Conservation (phyloP, 140 eudicot species). For the Stevia rebaudiana region DNA sequence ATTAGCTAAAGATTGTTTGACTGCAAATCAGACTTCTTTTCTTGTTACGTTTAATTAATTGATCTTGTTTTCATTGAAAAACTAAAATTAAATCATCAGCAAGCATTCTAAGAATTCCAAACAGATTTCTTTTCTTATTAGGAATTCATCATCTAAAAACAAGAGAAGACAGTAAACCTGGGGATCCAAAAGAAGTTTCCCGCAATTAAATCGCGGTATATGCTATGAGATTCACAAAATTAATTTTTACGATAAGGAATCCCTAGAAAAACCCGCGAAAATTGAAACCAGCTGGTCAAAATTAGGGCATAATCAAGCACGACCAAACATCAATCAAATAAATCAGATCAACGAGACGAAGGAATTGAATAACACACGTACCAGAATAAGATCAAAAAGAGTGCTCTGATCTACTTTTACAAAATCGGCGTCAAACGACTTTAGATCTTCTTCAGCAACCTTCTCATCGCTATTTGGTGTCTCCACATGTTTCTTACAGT, state of each 20-base stretch:
- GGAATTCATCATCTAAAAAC: background rate
- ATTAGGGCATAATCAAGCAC: background rate
- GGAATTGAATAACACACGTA: conserved; percentile 8
- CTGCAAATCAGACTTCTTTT: too few relatives aligned
- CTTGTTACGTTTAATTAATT: too few relatives aligned
- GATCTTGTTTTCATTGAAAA: too few relatives aligned
- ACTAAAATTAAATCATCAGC: too few relatives aligned
- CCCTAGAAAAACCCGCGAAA: conserved; percentile 21
- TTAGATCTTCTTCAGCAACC: conserved; percentile 45
- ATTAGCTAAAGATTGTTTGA: too few relatives aligned
- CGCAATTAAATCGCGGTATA: background rate
- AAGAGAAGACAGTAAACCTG: background rate
- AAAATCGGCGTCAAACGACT: conserved; percentile 52
- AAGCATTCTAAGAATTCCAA: too few relatives aligned
- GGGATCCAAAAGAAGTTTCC: background rate
- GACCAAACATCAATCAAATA: background rate
- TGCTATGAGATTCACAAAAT: background rate
- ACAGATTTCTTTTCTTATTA: background rate
- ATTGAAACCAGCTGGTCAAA: background rate
- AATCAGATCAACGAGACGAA: background rate
- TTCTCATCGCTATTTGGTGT: conserved; percentile 18
- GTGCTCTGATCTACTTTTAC: conserved; percentile 64
- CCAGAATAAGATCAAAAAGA: conserved; percentile 71
- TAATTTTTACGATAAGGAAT: background rate
- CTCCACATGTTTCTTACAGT: conserved; percentile 66